Conservation (phyloP, 108 stramenopile genomes). For the Skeletonema tropicum region DNA sequence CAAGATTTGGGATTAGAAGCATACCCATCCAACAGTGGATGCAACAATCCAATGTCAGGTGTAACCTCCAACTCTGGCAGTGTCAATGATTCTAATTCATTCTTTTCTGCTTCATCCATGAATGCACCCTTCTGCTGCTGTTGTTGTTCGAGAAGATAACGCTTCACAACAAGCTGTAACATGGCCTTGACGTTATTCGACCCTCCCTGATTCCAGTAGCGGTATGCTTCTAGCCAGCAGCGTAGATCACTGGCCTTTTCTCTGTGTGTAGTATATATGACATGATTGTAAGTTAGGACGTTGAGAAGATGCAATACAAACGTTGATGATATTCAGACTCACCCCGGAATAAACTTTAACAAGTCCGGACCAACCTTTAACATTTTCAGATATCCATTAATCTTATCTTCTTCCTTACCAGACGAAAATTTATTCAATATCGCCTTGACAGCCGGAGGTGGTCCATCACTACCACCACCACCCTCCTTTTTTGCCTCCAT, state of each 20-base stretch:
- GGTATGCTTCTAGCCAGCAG: constrained; percentile 85
- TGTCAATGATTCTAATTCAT: constrained; percentile 24
- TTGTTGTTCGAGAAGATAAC: constrained; percentile 11
- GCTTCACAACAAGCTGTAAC: constrained; percentile 52
- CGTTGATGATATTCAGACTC: too few species aligned
- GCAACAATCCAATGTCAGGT: constrained; percentile 80
- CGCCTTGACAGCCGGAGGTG: constrained; percentile 84
- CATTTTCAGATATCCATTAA: constrained; percentile 81
- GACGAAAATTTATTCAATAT: constrained; percentile 77
- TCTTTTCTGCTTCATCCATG: background rate
- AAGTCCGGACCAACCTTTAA: constrained; percentile 84
- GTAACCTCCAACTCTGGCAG: constrained; percentile 68
- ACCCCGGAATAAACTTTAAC: constrained; percentile 78
- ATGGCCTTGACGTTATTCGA: constrained; percentile 63
- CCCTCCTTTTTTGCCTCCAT: constrained; percentile 46
- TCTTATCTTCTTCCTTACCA: constrained; percentile 85
- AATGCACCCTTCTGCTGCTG: background rate
- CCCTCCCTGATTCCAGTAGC: constrained; percentile 89
- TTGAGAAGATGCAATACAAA: too few species aligned
- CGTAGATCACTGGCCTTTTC: constrained; percentile 83
- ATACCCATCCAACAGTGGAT: constrained; percentile 54
- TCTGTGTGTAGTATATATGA: constrained; percentile 18
- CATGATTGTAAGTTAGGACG: background rate
- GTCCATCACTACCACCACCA: constrained; percentile 53
- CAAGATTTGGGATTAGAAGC: constrained; percentile 31